phyloP scores from a whole-genome alignment of 23 red algal species.

The Agarophyton chilense region DNA sequence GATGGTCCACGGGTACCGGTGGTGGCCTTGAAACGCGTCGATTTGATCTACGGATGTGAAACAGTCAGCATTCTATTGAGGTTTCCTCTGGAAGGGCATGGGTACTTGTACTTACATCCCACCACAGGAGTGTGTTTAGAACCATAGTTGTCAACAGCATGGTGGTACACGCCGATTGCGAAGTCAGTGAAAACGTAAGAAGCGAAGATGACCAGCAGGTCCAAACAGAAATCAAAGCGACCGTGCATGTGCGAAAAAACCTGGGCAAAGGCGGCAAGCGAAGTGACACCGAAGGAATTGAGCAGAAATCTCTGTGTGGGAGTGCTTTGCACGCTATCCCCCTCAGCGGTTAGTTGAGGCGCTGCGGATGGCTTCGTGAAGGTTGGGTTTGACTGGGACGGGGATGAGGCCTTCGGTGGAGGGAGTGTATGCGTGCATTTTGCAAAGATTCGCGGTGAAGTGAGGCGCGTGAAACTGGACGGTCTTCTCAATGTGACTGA shows the following conservation, averaged over 20 bases:
- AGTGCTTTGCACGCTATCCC: slow-evolving; percentile 32
- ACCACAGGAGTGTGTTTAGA: slow-evolving; percentile 77
- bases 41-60: slow-evolving; percentile 59
- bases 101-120: slow-evolving; percentile 82
- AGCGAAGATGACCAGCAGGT: slow-evolving; percentile 2
- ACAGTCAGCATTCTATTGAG: neutral
- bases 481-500: neutral
- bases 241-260: neutral
- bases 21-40: slow-evolving; percentile 96
- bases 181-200: slow-evolving; percentile 77
- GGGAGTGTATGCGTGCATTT: neutral
- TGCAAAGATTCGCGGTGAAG: neutral
- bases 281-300: neutral
- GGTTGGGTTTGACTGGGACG: neutral
- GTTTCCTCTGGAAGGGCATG: no score
- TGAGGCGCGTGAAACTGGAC: neutral
- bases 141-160: slow-evolving; percentile 94
- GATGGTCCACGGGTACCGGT: slow-evolving; percentile 93
- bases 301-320: slow-evolving; percentile 9
- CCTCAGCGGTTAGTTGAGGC: slow-evolving; percentile 35
- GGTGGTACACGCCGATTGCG: slow-evolving; percentile 89
- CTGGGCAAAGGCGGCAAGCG: slow-evolving; percentile 17
- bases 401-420: neutral
- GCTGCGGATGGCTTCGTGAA: slow-evolving; percentile 9
- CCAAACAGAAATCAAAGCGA: neutral